A percentile compares a stretch with the other conserved stretches of the same genome.
Conservation (phyloP, 345 rosid genomes). For the Citropsis articulata region DNA sequence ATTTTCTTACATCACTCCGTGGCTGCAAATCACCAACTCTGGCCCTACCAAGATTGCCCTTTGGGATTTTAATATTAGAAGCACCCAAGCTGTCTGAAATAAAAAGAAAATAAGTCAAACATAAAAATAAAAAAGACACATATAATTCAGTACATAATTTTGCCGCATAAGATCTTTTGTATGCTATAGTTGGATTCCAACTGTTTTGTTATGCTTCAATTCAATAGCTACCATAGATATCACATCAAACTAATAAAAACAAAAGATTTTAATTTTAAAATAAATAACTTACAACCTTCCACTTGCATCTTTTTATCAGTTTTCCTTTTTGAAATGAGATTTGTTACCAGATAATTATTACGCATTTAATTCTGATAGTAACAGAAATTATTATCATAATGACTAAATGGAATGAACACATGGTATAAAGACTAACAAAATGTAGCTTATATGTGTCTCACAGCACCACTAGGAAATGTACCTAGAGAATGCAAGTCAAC, state of each 20-base stretch:
- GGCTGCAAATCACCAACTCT: conserved; percentile 20
- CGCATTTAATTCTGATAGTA: not conserved
- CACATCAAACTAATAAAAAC: not conserved
- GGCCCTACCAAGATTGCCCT: conserved; percentile 20
- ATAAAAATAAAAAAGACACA: not conserved
- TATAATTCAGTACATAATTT: not conserved
- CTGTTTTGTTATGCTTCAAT: not conserved
- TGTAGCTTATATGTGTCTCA: not conserved
- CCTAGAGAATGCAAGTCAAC: not conserved
- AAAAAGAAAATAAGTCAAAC: not conserved
- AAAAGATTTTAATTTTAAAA: not conserved
- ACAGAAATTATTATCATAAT: not conserved
- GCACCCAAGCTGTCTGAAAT: conserved; percentile 43
- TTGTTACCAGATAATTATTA: not conserved
- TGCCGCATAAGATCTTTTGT: not conserved
- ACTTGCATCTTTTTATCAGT: not conserved
- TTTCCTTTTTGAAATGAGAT: not conserved
- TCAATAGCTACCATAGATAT: not conserved
- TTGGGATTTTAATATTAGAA: conserved; percentile 26
- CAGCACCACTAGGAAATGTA: not conserved
- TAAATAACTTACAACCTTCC: not conserved
- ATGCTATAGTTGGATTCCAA: not conserved
- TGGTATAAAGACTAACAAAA: not conserved
- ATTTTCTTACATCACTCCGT: conserved; percentile 14
- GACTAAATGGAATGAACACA: not conserved